Conservation (phyloP, 129 eudicot species). For the Silybum marianum region DNA sequence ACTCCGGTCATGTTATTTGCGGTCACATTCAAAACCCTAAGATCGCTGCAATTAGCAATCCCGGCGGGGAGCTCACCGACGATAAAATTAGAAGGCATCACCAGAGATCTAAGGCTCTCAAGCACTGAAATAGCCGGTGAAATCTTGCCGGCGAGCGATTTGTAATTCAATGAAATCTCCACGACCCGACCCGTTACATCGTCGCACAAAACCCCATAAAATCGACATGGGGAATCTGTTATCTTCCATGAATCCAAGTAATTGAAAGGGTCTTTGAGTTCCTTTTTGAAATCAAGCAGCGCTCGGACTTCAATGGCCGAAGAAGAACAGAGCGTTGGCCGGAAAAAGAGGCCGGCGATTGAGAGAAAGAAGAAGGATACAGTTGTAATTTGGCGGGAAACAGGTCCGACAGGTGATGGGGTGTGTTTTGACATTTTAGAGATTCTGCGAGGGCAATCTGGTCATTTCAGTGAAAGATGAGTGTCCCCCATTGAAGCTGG, state of each 20-base stretch:
- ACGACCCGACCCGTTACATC: conserved; percentile 52
- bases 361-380: conserved; percentile 29
- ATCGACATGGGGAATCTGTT: conserved; percentile 62
- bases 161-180: conserved; percentile 60
- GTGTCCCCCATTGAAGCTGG: conserved; percentile 23
- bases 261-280: conserved; percentile 65
- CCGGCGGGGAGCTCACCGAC: conserved; percentile 62
- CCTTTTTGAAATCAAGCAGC: conserved; percentile 65
- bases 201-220: conserved; percentile 70
- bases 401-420: conserved; percentile 21
- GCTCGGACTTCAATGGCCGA: conserved; percentile 51
- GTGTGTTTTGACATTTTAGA: conserved; percentile 44
- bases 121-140: conserved; percentile 61
- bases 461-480: conserved; percentile 37
- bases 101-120: conserved; percentile 50
- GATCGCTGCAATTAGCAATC: conserved; percentile 49
- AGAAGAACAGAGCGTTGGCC: conserved; percentile 27
- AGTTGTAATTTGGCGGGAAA: conserved; percentile 34
- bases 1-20: conserved; percentile 63
- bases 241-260: conserved; percentile 68
- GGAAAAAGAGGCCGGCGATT: conserved; percentile 4
- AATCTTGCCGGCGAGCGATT: conserved; percentile 61
- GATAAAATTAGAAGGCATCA: conserved; percentile 52
- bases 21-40: conserved; percentile 66
- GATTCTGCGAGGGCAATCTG: conserved; percentile 21